phyloP scores from a whole-genome alignment of 2,329 filamentous ascomycete genomes.

The Aspergillus eucalypticola region DNA sequence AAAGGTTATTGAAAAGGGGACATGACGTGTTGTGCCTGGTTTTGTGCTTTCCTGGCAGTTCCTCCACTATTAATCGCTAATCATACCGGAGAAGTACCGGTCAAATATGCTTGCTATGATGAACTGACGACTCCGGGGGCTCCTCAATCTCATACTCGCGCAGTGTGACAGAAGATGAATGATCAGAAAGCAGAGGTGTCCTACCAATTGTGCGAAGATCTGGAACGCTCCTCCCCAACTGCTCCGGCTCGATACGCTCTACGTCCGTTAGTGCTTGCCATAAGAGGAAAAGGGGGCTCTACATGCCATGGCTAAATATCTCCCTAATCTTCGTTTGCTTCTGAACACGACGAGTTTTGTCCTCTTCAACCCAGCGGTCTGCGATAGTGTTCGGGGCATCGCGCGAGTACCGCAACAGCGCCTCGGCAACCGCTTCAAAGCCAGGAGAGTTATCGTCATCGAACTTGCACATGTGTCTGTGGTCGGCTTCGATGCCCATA shows the following conservation, averaged over 20 bases:
- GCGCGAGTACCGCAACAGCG: slow-evolving; percentile 47
- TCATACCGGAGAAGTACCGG: neutral
- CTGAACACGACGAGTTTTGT: slow-evolving; percentile 40
- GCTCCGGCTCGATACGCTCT: slow-evolving; percentile 10
- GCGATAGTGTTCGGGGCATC: slow-evolving; percentile 58
- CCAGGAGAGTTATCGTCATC: slow-evolving; percentile 64
- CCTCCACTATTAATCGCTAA: neutral
- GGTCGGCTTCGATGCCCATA: slow-evolving; percentile 73
- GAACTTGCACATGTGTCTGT: slow-evolving; percentile 73
- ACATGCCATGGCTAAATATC: slow-evolving; percentile 37
- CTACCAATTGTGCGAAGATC: slow-evolving; percentile 35
- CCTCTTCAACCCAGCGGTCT: slow-evolving; percentile 62
- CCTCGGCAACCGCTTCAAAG: slow-evolving; percentile 57
- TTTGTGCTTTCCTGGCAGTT: neutral
- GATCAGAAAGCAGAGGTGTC: slow-evolving; percentile 34
- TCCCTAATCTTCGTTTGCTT: slow-evolving; percentile 41
- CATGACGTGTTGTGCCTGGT: neutral
- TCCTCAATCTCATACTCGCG: slow-evolving; percentile 44
- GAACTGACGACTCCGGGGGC: slow-evolving; percentile 20
- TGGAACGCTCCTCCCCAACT: slow-evolving; percentile 26
- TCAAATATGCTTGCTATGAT: slow-evolving; percentile 17
- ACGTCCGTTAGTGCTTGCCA: slow-evolving; percentile 15
- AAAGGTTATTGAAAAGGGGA: neutral
- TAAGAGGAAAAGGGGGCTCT: neutral
- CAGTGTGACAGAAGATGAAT: slow-evolving; percentile 32